Evolutionary conservation across 768 basidiomycete genomes (phyloP).

Genomic region (Polyporus arcularius): DNA sequence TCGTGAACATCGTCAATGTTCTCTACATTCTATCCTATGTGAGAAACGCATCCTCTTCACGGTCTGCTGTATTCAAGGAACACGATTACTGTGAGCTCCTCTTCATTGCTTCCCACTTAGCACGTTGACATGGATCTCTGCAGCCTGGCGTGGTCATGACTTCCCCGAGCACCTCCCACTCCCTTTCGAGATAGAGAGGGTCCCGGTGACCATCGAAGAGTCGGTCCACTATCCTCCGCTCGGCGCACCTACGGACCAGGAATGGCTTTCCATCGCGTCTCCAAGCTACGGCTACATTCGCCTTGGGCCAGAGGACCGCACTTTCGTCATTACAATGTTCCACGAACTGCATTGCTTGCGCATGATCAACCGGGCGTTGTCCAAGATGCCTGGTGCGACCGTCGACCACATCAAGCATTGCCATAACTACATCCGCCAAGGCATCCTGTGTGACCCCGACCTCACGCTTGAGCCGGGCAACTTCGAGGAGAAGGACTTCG

Average conservation of each 20-base stretch:
- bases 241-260: slow-evolving; percentile 25
- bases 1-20: neutral
- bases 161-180: slow-evolving; percentile 28
- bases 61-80: neutral
- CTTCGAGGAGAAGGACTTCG: slow-evolving; percentile 20
- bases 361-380: slow-evolving; percentile 20
- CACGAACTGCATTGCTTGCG: slow-evolving; percentile 41
- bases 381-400: slow-evolving; percentile 29
- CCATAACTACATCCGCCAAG: slow-evolving; percentile 36
- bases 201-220: slow-evolving; percentile 32
- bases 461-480: slow-evolving; percentile 32
- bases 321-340: slow-evolving; percentile 39
- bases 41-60: neutral
- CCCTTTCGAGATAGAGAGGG: slow-evolving; percentile 14
- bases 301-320: slow-evolving; percentile 33
- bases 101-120: neutral
- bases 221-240: slow-evolving; percentile 31
- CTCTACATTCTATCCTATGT: neutral
- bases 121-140: neutral
- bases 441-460: slow-evolving; percentile 33
- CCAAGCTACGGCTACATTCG: slow-evolving; percentile 34
- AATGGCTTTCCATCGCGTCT: slow-evolving; percentile 32
- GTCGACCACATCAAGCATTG: slow-evolving; percentile 32
- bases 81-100: slow-evolving; percentile 2
- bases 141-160: slow-evolving; percentile 35